Percentiles rank a stretch among this genome's conserved stretches.
Evolutionary conservation across 371 early-diverging fungal species (phyloP).

Genomic region (Mycotypha africana): DNA sequence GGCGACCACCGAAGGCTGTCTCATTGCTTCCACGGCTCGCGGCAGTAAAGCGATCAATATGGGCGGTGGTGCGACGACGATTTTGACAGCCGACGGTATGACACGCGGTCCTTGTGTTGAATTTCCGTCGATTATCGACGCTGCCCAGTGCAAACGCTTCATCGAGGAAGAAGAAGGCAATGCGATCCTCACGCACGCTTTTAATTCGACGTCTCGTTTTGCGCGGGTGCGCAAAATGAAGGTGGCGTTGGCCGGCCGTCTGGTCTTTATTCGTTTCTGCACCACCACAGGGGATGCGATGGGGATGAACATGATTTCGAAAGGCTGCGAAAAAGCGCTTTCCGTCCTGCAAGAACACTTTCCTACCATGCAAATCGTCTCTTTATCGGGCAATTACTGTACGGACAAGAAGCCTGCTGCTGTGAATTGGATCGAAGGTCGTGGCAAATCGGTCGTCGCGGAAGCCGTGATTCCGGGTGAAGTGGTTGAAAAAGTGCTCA

Average conservation of each 20-base stretch:
- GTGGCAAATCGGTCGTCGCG: conserved; percentile 93
- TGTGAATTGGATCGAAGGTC: conserved; percentile 96
- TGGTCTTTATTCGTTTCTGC: conserved; percentile 82
- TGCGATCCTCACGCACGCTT: conserved; percentile 62
- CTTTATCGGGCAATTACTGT: conserved; percentile 92
- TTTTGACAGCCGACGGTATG: conserved; percentile 88
- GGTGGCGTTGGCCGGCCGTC: conserved; percentile 79
- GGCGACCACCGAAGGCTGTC: conserved; percentile 95
- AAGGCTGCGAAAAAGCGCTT: conserved; percentile 85
- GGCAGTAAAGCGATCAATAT: conserved; percentile 95
- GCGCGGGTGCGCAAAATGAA: conserved; percentile 83
- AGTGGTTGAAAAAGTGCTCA: conserved; percentile 79
- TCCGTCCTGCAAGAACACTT: conserved; percentile 56
- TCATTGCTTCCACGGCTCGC: conserved; percentile 94
- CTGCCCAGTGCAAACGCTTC: conserved; percentile 73
- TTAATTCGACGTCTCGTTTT: conserved; percentile 89
- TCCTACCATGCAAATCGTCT: conserved; percentile 76
- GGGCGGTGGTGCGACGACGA: conserved; percentile 85
- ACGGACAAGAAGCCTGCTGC: conserved; percentile 98
- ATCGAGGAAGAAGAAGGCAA: conserved; percentile 65
- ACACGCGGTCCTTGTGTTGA: conserved; percentile 92
- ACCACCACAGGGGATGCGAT: conserved; percentile 97
- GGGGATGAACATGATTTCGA: conserved; percentile 99
- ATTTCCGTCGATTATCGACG: conserved; percentile 67
- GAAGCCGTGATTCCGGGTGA: conserved; percentile 81